Conservation (phyloP, 2,329 filamentous ascomycete genomes). For the Epichloe scottii region DNA sequence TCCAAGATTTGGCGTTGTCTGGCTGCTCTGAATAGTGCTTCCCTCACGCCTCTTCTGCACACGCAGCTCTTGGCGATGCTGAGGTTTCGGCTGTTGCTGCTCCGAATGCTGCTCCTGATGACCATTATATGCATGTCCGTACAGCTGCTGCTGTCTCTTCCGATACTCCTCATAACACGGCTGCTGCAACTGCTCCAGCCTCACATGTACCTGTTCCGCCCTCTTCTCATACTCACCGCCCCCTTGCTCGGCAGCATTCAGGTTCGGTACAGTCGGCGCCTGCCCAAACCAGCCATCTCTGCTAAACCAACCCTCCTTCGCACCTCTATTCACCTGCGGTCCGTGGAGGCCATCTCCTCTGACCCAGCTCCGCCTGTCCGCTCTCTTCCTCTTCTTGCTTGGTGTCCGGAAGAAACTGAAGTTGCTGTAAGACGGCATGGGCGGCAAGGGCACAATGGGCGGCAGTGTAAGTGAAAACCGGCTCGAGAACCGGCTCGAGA, state of each 20-base stretch:
- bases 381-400: slow-evolving; percentile 4
- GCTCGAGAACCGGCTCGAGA: slow-evolving; percentile 13
- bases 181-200: slow-evolving; percentile 1
- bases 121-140: not conserved
- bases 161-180: slow-evolving; percentile 5
- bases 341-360: slow-evolving; percentile 40
- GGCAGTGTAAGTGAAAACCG: slow-evolving; percentile 18
- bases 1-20: slow-evolving; percentile 12
- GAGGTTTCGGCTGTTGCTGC: not conserved
- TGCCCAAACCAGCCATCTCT: slow-evolving; percentile 22
- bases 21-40: slow-evolving; percentile 4
- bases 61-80: slow-evolving; percentile 8
- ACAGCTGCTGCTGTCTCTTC: slow-evolving; percentile 2
- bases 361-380: slow-evolving; percentile 1
- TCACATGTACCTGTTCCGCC: slow-evolving; percentile 1
- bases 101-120: not conserved
- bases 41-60: slow-evolving; percentile 9
- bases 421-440: slow-evolving; percentile 20
- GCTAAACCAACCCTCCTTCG: slow-evolving; percentile 13
- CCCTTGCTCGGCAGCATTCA: slow-evolving; percentile 15
- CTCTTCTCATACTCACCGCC: slow-evolving; percentile 1
- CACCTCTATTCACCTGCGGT: slow-evolving; percentile 24
- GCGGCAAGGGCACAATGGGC: slow-evolving; percentile 18
- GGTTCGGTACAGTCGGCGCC: slow-evolving; percentile 25
- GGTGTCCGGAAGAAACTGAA: slow-evolving; percentile 15